A percentile compares a stretch with the other conserved stretches of the same genome.
These are phyloP conservation scores for Aspergillus ruber DNA, from an alignment of 2,329 filamentous ascomycete genomes.

Conservation along the genomic window DNA sequence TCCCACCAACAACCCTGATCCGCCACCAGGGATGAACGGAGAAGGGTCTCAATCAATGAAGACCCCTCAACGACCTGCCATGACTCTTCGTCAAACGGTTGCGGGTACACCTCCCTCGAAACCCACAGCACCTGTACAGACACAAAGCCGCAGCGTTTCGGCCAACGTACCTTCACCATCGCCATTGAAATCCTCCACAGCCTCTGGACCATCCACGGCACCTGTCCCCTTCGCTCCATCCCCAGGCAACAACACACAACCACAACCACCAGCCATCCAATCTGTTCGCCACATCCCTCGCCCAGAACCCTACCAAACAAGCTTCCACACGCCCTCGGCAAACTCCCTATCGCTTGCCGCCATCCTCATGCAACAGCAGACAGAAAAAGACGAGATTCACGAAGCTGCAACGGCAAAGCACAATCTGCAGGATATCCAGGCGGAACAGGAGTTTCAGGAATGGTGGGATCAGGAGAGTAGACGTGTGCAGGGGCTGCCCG, in stretches of 20 bases:
- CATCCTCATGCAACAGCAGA: conserved; percentile 80
- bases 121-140: conserved; percentile 37
- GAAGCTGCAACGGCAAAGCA: conserved; percentile 77
- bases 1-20: conserved; percentile 9
- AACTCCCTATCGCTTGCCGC: conserved; percentile 73
- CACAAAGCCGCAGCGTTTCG: conserved; percentile 36
- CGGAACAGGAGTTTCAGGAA: conserved; percentile 92
- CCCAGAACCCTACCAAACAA: conserved; percentile 20
- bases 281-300: conserved; percentile 47
- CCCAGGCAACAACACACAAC: conserved; percentile 10
- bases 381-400: conserved; percentile 72
- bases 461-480: conserved; percentile 38
- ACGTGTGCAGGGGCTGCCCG: conserved; percentile 28
- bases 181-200: conserved; percentile 19
- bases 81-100: conserved; percentile 58
- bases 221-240: conserved; percentile 6
- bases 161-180: conserved; percentile 10
- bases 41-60: conserved; percentile 15
- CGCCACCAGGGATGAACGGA: conserved; percentile 23
- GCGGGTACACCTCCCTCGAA: conserved; percentile 36
- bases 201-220: conserved; percentile 13
- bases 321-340: conserved; percentile 47
- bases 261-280: conserved; percentile 29
- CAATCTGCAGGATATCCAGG: conserved; percentile 87
- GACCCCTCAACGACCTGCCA: conserved; percentile 38